Evolutionary conservation across 139 green algal genomes (phyloP), one percentile per base, ranked within the genome.

Genomic region (Nannochloris sp.): DNA sequence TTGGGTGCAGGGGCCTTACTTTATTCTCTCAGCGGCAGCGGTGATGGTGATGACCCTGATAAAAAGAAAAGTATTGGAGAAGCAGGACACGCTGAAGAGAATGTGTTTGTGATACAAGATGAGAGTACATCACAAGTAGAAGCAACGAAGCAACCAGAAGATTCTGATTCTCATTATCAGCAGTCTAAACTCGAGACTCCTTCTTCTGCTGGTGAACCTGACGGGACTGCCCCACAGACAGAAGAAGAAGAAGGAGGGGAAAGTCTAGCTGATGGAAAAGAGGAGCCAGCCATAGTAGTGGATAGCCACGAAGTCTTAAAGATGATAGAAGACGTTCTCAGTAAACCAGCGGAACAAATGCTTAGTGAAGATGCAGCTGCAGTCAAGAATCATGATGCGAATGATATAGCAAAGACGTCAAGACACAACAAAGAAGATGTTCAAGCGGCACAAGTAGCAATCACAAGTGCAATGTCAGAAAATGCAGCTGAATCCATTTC

Each of bases 251-350:
- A 13, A 39, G 4, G 4, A 60, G n/a, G 29, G 8, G 2, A 23
- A 58, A 30, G 45, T 19, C 6, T 61, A 66, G 29, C 4, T 36
- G 32, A 33, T 7, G 42, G 8, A 19, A 58, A 68, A 15, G 46
- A 54, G 12, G 64, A 59, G 32, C 23, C 15, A 9, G 53, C 54
- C 10, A 47, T 53, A 39, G 45, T 51, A 30, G 53, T 74, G 12
- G 70, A 79, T 34, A 73, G 37, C 39, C 36, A 24, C 33, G 32
- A 76, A 35, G 65, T 76, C 23, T 42, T 76, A 39, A 62, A 33
- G 12, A 36, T 55, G 12, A 53, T 76, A 19, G 65, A 76, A 31
- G 62, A 70, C 29, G 65, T 76, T 24, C 39, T 75, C 25, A 62
- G 37, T 53, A 68, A 75, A 61, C 54, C 66, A 13, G 64, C 53